Evolutionary conservation across 768 basidiomycete species (phyloP), one percentile per base, ranked within the genome.

Genomic region (Lentinula detonsa): DNA sequence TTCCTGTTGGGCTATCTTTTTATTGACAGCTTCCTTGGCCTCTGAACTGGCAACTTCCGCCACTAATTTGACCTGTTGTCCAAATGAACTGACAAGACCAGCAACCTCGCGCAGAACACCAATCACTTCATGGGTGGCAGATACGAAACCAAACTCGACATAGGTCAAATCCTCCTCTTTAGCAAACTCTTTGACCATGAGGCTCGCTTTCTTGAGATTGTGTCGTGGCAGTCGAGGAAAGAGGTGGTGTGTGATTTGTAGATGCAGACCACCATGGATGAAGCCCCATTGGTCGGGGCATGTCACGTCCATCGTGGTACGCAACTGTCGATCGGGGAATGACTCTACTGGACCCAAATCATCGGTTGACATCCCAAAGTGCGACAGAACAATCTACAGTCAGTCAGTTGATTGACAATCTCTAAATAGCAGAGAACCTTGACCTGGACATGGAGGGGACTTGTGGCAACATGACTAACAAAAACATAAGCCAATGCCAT

Each of bases 211-310:
- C 39, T 85, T 83, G 57, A 99, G 81, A 70, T 97, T 95, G 78
- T 98, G 96, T 42, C 97, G 81, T 2, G 97, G 97, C 1, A 98
- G 79, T 10, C 97, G 87, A 18, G 97, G 97, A 78, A 98, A 98
- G 61, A 98, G 82, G 72, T 98, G 95, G 67, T 99, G 97, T 2
- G 96, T 94, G 46, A 98, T 93, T 73, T 99, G 97, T 11, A 98
- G 85, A 67, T 99, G 93, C 18, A 99, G 83, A n/a, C 97, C 97
- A 10, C 97, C 97, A 68, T 99, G 97, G 37, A 99, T 74, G 69
- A 95, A 98, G 56, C 83, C 91, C 66, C 98, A 81, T 35, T 85
- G 84, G 1, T 87, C 80, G 2, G 86, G 84, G 74, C 97, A 98
- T 63, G 91, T 84, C 45, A 99, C 93, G 72, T 99, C 97, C 49